Evolutionary conservation across 257 asterid genomes (phyloP).

Genomic region (Galeopsis tetrahit): DNA sequence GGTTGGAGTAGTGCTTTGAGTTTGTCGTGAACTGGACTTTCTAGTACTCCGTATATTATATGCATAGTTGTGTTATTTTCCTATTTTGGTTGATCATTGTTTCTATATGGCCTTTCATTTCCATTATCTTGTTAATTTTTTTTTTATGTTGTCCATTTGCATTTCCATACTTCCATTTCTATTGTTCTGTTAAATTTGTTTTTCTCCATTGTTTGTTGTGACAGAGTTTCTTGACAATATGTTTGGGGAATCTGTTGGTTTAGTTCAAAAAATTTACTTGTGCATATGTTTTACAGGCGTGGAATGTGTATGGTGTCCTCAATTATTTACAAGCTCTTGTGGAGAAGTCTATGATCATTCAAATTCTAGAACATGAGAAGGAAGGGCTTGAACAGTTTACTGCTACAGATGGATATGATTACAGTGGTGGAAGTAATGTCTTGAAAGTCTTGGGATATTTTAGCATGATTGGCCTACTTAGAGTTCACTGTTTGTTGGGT

Average conservation of each 20-base stretch:
- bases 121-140: slow-evolving; percentile 2
- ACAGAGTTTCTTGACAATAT: not conserved
- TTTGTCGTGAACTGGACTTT: not conserved
- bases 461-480: slow-evolving; percentile 96
- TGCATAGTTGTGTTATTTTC: not conserved
- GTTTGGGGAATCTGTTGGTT: not conserved
- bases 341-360: slow-evolving; percentile 84
- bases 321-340: slow-evolving; percentile 92
- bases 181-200: not conserved
- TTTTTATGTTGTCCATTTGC: not conserved
- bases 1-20: not conserved
- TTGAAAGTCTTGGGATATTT: slow-evolving; percentile 95
- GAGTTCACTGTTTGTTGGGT: slow-evolving; percentile 98
- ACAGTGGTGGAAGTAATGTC: slow-evolving; percentile 95
- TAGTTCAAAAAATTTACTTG: not conserved
- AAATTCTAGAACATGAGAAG: slow-evolving; percentile 87
- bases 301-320: slow-evolving; percentile 97
- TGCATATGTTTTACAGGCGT: slow-evolving; percentile 57
- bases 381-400: slow-evolving; percentile 93
- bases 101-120: not conserved
- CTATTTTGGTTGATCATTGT: not conserved
- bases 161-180: not conserved
- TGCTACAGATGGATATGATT: slow-evolving; percentile 93
- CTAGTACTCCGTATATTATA: not conserved
- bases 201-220: not conserved